Base-by-base conservation (phyloP, 2,329 filamentous ascomycete genomes). In the Capronia americana region DNA sequence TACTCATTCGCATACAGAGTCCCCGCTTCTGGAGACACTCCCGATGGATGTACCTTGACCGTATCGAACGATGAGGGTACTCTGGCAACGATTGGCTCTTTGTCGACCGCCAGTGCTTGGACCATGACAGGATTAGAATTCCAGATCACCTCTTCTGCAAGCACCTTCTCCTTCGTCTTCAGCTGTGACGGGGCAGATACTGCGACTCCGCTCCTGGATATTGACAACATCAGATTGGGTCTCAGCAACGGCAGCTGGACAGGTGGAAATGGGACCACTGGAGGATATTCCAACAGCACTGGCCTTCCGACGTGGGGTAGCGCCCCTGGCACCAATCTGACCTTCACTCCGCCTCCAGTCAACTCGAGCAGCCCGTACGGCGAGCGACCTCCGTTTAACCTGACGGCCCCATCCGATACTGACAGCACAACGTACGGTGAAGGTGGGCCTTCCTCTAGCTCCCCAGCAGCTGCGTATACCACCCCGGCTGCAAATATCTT, bases 201-300 rank as follows among this genome's bases (percentile, higher is more conserved):
- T 10, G 5, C 30, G 8, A 58, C 61, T 20, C 53, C 61, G 17
- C 26, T 90, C 23, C 32, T 63, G 20, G 61, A 63, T 46, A 12
- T 63, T 79, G 97, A 94, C 0, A 98, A 86, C 41, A 88, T 91
- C 5, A 98, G 84, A 6, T 97, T 90, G 76, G 97, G 94, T 88
- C 95, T 96, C 46, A 98, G 85, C 30, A 87, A 88, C 79, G 98
- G 85, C 0, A 92, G 87, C 0, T 93, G 91, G 74, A 50, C 54
- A 12, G 12, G 10, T 41, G 24, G 23, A 8, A 63, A 58, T 28
- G 61, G 61, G 30, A 58, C 54, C 7, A n/a, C 20, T 26, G 53
- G 34, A 17, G 61, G 61, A 24, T 26, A 32, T 41, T 53, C 44
- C 48, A 61, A 61, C 51, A 61, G 58, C 48, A 54, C 58, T 17